These are phyloP conservation scores for Phytopythium aichiense DNA, from an alignment of 352 stramenopile genomes.

Conservation along the genomic window DNA sequence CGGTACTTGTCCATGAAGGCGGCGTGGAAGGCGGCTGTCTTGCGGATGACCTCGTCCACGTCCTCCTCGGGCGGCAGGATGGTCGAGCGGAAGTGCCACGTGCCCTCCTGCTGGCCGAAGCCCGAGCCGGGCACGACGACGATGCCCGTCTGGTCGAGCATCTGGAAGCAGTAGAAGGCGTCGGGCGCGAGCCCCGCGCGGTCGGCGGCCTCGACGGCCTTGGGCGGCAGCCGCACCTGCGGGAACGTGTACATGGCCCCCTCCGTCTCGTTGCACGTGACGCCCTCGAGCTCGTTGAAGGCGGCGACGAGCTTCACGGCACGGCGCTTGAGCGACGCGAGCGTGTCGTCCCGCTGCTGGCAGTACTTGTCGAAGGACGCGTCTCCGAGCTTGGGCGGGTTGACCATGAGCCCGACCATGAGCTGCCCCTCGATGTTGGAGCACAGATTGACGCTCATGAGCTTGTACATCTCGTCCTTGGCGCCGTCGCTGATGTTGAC, in stretches of 20 bases:
- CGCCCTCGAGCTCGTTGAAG: conserved; percentile 95
- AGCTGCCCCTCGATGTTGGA: conserved; percentile 97
- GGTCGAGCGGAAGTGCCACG: conserved; percentile 98
- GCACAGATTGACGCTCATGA: conserved; percentile 96
- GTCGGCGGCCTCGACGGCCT: conserved; percentile 81
- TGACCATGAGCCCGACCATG: conserved; percentile 98
- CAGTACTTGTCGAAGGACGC: conserved; percentile 88
- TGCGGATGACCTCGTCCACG: conserved; percentile 93
- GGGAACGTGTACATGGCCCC: conserved; percentile 99
- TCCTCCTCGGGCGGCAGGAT: conserved; percentile 97
- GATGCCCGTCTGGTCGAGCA: conserved; percentile 96
- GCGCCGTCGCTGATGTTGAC: conserved; percentile 91
- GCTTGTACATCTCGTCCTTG: conserved; percentile 98
- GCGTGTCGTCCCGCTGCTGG: conserved; percentile 90
- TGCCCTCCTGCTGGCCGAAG: conserved; percentile 95
- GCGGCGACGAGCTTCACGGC: conserved; percentile 91
- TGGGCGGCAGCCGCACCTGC: conserved; percentile 87
- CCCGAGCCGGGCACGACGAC: conserved; percentile 97
- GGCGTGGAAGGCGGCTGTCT: conserved; percentile 94
- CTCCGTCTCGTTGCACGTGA: conserved; percentile 96
- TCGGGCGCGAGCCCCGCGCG: conserved; percentile 85
- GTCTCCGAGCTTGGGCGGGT: conserved; percentile 89
- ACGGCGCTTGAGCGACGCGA: conserved; percentile 92
- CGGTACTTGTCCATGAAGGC: conserved; percentile 95
- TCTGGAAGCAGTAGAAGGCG: conserved; percentile 95